A percentile compares a stretch with the other conserved stretches of the same genome.
These are phyloP conservation scores for Penicillium italicum DNA, from an alignment of 2,329 filamentous ascomycete species.

Conservation along the genomic window DNA sequence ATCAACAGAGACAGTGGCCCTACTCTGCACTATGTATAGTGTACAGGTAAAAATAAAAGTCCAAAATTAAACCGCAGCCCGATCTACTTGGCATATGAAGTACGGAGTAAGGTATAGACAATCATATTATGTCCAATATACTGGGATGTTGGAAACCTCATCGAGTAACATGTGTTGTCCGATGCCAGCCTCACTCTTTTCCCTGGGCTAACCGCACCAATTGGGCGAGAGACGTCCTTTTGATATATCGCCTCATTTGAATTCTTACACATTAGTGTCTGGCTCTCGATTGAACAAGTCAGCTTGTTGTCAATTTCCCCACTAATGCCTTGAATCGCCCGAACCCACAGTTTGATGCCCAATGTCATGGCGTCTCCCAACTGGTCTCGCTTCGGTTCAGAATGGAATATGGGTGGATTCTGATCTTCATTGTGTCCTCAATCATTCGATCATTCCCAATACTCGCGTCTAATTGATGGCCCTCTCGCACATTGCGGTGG, in stretches of 20 bases:
- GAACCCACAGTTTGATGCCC: conserved; percentile 24
- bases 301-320: conserved; percentile 14
- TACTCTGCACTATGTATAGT: background rate
- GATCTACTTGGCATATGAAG: background rate
- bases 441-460: background rate
- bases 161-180: conserved; percentile 4
- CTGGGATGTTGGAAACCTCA: background rate
- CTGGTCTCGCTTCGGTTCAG: conserved; percentile 21
- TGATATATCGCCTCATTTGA: background rate
- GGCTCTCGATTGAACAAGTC: conserved; percentile 22
- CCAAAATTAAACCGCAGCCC: background rate
- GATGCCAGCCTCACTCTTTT: conserved; percentile 12
- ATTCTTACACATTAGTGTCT: conserved; percentile 4
- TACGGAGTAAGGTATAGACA: too few species aligned
- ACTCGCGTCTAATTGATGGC: conserved; percentile 5
- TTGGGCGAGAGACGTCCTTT: conserved; percentile 1
- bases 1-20: background rate
- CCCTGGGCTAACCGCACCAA: background rate
- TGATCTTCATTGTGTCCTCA: conserved; percentile 7
- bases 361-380: conserved; percentile 24
- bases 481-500: conserved; percentile 14
- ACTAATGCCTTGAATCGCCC: conserved; percentile 15
- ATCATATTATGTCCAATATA: conserved; percentile 2
- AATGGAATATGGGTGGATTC: conserved; percentile 21
- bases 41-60: background rate